Base-by-base conservation (phyloP, 2,329 filamentous ascomycete species). In the Hymenoscyphus occultus region DNA sequence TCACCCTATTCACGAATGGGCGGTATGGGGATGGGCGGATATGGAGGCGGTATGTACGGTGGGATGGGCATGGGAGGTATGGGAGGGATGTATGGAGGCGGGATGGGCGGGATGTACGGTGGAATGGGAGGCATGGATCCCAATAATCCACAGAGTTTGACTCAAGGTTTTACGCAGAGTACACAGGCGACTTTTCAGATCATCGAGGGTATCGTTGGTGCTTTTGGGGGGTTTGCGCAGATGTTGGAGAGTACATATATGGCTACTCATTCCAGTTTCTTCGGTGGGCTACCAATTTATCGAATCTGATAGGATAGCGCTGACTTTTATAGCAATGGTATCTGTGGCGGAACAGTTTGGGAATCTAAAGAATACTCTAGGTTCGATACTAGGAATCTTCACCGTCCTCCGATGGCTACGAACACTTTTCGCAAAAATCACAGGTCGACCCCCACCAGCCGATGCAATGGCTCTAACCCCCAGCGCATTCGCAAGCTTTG, bases 221-320 rank as follows among this genome's bases (percentile, higher is more conserved):
- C 95, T 2, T 99, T 99, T 81, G 93, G 93, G 22, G 95, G 96
- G 0, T 98, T 99, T 76, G 92, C 96, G 13, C 95, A 99, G 81
- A 99, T 99, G 95, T 84, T 99, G 35, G 95, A 99, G 80, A 98
- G 95, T 81, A 98, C 95, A 12, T 99, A 97, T 74, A 99, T 99
- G 96, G 95, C 96, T 39, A 99, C 95, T 0, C 95, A 99, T 78
- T 97, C 93, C 5, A 97, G 92, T 62, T 99, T 99, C 79, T 99
- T 98, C 74, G 93, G 93, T 97, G 85, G 74, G 90, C 79, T 54
- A 12, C 5, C 10, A 2, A 3, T 16, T 22, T 54, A 12, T 5
- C 3, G 0, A 32, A n/a, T 5, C 48, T 48, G 10, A 6, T 14
- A 42, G 6, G 16, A 48, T 42, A 57, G 62, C 62, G 60, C 72